phyloP scores from a whole-genome alignment of 2,329 filamentous ascomycete species.

The Achaetomium macrosporum region DNA sequence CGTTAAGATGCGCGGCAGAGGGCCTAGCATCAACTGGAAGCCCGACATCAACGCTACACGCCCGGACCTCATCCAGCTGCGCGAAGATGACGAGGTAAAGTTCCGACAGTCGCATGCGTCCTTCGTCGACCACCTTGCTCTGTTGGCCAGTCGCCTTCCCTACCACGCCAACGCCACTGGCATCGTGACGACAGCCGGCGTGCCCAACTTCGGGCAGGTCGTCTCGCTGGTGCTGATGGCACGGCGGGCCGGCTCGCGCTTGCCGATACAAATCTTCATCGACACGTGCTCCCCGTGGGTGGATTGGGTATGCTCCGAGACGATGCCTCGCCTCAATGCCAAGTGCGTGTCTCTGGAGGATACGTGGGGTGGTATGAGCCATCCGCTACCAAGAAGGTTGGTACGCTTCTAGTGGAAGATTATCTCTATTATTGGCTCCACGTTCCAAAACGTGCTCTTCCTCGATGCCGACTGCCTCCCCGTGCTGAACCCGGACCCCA shows the following conservation, averaged over 20 bases:
- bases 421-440: slow-evolving; percentile 51
- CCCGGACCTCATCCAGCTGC: slow-evolving; percentile 2
- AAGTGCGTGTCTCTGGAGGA: slow-evolving; percentile 31
- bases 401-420: slow-evolving; percentile 51
- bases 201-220: slow-evolving; percentile 43
- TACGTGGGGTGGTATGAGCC: slow-evolving; percentile 19
- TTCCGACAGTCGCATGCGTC: slow-evolving; percentile 29
- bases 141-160: slow-evolving; percentile 31
- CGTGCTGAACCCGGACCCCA: slow-evolving; percentile 29
- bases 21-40: slow-evolving; percentile 4
- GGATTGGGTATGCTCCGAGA: slow-evolving; percentile 28
- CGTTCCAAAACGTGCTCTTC: slow-evolving; percentile 53
- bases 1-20: neutral
- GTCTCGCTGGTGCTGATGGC: slow-evolving; percentile 47
- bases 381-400: slow-evolving; percentile 18
- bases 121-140: slow-evolving; percentile 32
- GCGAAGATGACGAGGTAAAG: slow-evolving; percentile 13
- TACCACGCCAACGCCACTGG: slow-evolving; percentile 33
- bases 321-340: slow-evolving; percentile 28
- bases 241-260: slow-evolving; percentile 42
- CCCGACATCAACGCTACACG: slow-evolving; percentile 1
- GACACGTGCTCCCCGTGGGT: slow-evolving; percentile 30
- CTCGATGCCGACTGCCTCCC: slow-evolving; percentile 55
- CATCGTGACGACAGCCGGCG: slow-evolving; percentile 46
- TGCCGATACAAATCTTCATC: slow-evolving; percentile 41